Percentiles rank a stretch among this genome's conserved stretches.
Conservation (phyloP, 2,329 filamentous ascomycete species). For the Colletotrichum somersetense region DNA sequence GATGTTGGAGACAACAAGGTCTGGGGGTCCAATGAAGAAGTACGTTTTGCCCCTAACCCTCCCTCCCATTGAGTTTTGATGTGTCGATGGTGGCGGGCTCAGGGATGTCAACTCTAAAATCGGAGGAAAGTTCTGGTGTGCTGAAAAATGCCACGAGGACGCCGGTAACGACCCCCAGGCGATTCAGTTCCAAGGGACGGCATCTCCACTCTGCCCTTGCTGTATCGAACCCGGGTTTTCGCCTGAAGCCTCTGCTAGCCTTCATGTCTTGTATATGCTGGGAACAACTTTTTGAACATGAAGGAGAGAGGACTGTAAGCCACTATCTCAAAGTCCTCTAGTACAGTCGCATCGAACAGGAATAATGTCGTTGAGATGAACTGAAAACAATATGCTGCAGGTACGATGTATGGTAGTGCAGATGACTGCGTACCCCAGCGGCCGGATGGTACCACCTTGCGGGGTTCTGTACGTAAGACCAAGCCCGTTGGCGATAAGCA, state of each 20-base stretch:
- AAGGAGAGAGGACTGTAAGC: not conserved
- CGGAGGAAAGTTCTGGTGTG: constrained; percentile 33
- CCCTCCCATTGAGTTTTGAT: not conserved
- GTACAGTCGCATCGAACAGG: not conserved
- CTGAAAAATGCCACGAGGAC: constrained; percentile 39
- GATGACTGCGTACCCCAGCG: not conserved
- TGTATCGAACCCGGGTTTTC: constrained; percentile 20
- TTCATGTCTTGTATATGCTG: not conserved
- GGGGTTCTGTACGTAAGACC: constrained; percentile 2
- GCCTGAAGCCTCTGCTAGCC: constrained; percentile 7
- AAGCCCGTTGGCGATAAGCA: not conserved
- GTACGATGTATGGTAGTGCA: not conserved
- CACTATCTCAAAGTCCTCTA: not conserved
- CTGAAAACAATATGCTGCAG: too few relatives aligned
- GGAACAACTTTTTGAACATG: too few relatives aligned
- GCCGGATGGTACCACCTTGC: not conserved
- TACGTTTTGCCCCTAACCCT: not conserved
- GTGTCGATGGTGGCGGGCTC: not conserved
- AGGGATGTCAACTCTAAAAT: constrained; percentile 23
- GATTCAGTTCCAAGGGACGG: not conserved
- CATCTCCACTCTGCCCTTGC: not conserved
- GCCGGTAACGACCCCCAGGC: constrained; percentile 6
- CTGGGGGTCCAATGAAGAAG: not conserved
- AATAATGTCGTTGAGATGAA: not conserved
- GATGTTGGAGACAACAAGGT: constrained; percentile 19